These are phyloP conservation scores for Nasturtium officinale DNA, from an alignment of 345 rosid genomes.

Conservation along the genomic window DNA sequence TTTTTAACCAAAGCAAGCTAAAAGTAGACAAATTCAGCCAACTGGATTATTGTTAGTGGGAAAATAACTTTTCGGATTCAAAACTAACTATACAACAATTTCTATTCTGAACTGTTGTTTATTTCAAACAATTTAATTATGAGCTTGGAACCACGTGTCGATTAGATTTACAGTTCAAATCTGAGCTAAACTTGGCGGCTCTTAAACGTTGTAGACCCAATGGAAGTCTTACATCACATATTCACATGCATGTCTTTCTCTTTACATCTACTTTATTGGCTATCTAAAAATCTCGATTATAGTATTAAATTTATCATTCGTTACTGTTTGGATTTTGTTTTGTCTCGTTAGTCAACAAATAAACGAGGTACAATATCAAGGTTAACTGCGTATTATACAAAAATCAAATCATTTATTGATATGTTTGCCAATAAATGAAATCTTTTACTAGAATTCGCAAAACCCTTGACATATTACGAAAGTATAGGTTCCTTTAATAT, in stretches of 20 bases:
- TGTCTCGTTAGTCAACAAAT: no score
- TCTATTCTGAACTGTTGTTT: neutral
- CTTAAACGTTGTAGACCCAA: conserved; percentile 16
- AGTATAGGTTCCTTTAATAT: conserved; percentile 12
- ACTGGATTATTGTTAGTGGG: neutral
- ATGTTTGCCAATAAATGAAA: conserved; percentile 22
- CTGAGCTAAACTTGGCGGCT: conserved; percentile 23
- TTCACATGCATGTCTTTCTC: conserved; percentile 22
- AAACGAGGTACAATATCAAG: neutral
- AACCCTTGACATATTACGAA: neutral
- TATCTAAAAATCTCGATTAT: conserved; percentile 6
- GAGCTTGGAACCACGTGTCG: neutral
- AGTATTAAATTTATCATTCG: neutral
- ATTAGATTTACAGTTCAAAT: neutral
- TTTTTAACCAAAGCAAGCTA: neutral
- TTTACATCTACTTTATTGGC: conserved; percentile 29
- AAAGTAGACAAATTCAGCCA: neutral
- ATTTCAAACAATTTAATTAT: conserved; percentile 2
- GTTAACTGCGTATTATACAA: neutral
- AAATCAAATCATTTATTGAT: conserved; percentile 3
- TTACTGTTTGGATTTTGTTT: neutral
- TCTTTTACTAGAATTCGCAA: conserved; percentile 22
- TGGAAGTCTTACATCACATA: no score
- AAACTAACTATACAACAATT: neutral
- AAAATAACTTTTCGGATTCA: neutral